These are phyloP conservation scores for Fusarium sp. DNA, from an alignment of 2,329 filamentous ascomycete species.

Conservation along the genomic window DNA sequence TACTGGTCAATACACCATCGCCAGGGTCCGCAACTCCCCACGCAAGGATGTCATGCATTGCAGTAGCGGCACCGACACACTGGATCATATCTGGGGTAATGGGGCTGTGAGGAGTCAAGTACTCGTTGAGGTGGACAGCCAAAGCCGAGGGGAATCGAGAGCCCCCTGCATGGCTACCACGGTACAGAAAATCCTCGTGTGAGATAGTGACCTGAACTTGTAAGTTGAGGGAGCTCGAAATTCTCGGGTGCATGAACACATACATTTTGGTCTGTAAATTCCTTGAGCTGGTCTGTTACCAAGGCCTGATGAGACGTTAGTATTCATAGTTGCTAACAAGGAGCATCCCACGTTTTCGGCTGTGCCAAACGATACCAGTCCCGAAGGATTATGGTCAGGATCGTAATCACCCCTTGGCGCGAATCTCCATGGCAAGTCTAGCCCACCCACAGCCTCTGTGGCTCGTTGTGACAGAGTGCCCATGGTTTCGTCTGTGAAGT, in stretches of 20 bases:
- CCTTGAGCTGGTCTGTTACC: conserved; percentile 52
- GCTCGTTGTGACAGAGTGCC: conserved; percentile 41
- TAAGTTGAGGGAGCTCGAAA: background rate
- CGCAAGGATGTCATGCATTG: conserved; percentile 54
- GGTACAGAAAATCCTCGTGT: conserved; percentile 51
- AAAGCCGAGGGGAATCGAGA: conserved; percentile 49
- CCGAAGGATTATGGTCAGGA: conserved; percentile 51
- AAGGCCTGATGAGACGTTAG: conserved; percentile 46
- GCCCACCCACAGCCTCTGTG: conserved; percentile 37
- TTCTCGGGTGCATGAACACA: background rate
- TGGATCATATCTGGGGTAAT: conserved; percentile 49
- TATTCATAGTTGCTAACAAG: background rate
- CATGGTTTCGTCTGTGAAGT: conserved; percentile 18
- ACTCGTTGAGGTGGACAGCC: conserved; percentile 53
- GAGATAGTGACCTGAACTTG: conserved; percentile 42
- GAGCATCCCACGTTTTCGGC: conserved; percentile 57
- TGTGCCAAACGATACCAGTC: conserved; percentile 60
- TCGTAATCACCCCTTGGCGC: conserved; percentile 52
- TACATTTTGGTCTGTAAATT: conserved; percentile 49
- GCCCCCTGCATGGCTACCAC: conserved; percentile 51
- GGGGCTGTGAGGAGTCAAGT: conserved; percentile 48
- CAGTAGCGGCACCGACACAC: conserved; percentile 51
- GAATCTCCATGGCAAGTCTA: conserved; percentile 50
- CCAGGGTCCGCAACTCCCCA: conserved; percentile 54
- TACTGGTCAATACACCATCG: conserved; percentile 54